Evolutionary conservation across 371 early-diverging fungal genomes (phyloP).

Genomic region (Mucor velutinosus): DNA sequence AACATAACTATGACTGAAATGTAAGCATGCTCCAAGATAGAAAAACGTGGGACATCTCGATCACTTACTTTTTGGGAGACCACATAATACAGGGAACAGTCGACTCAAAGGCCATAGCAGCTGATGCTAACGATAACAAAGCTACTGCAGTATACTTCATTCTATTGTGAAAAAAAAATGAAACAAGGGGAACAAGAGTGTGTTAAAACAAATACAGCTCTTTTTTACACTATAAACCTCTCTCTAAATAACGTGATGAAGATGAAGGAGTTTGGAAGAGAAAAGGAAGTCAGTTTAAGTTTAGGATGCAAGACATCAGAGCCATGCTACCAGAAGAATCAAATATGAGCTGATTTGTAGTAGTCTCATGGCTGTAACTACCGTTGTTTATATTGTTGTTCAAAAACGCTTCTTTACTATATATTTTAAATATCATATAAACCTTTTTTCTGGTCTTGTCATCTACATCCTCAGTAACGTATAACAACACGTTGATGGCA

Average conservation of each 20-base stretch:
- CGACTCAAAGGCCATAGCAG: conserved; percentile 35
- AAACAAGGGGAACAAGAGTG: conserved; percentile 14
- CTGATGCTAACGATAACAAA: conserved; percentile 24
- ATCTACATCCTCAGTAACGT: no score
- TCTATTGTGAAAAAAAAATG: background rate
- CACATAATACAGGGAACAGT: conserved; percentile 41
- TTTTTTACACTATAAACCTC: background rate
- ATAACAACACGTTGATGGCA: no score
- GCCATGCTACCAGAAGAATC: no score
- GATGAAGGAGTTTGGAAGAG: background rate
- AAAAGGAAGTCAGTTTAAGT: background rate
- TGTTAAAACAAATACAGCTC: background rate
- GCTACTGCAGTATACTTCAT: conserved; percentile 27
- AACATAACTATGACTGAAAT: conserved; percentile 23
- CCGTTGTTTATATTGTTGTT: no score
- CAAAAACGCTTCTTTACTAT: no score
- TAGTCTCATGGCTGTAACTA: no score
- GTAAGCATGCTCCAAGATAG: background rate
- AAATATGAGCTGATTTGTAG: no score
- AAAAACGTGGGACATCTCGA: background rate
- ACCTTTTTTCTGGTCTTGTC: no score
- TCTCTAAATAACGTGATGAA: background rate
- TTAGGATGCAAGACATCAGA: background rate
- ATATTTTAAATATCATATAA: no score
- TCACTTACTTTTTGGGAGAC: conserved; percentile 37